A percentile compares a stretch with the other conserved stretches of the same genome.
Evolutionary conservation across 345 rosid species (phyloP).

Genomic region (Populus simonii): DNA sequence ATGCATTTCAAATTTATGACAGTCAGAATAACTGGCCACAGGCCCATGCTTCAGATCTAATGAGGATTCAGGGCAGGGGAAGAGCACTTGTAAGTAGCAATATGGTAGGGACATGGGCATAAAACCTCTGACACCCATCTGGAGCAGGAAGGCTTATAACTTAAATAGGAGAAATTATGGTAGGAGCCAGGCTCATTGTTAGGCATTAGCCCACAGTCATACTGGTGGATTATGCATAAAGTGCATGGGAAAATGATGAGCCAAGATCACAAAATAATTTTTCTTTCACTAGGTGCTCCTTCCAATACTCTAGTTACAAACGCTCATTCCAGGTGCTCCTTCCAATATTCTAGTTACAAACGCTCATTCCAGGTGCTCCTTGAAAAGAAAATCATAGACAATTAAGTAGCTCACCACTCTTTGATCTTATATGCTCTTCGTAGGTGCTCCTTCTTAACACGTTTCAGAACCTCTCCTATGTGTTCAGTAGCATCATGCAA

Average conservation of each 20-base stretch:
- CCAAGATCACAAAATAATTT: too few relatives aligned
- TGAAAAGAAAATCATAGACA: background rate
- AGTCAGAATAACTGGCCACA: background rate
- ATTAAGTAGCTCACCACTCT: constrained; percentile 49
- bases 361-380: too few relatives aligned
- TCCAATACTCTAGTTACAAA: too few relatives aligned
- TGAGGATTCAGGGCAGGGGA: background rate
- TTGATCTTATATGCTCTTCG: constrained; percentile 83
- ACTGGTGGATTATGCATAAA: too few relatives aligned
- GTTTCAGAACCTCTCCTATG: constrained; percentile 81
- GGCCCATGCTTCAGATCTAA: background rate
- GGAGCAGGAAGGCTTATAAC: background rate
- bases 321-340: too few relatives aligned
- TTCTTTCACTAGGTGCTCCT: too few relatives aligned
- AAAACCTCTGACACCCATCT: background rate
- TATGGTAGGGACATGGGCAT: background rate
- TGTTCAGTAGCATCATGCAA: constrained; percentile 85
- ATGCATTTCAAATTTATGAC: too few relatives aligned
- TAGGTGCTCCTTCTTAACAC: constrained; percentile 86
- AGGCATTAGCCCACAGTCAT: too few relatives aligned
- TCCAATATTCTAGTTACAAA: too few relatives aligned
- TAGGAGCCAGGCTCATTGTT: too few relatives aligned
- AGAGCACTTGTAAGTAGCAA: background rate
- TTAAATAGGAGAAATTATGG: too few relatives aligned
- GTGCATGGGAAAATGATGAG: too few relatives aligned